Base-by-base conservation (phyloP, 192 early-diverging fungal genomes). In the Umbelopsis sp. region DNA sequence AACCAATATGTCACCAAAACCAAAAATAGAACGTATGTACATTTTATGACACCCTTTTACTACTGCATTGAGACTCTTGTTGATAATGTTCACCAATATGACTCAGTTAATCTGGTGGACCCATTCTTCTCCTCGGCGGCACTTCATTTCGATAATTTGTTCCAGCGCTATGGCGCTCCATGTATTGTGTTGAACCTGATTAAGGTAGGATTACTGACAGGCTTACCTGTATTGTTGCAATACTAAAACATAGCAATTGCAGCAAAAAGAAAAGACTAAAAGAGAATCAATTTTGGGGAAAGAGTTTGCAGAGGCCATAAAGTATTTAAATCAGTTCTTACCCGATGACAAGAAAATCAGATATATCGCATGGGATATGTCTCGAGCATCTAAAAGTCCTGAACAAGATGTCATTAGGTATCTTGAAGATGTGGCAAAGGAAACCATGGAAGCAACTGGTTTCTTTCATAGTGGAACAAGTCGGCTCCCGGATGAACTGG, bases 361-460 rank as follows among this genome's bases (percentile, higher is more conserved):
- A 66, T 97, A 99, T 76, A 87, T 95, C 71, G 93, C 93, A 4
- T 97, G 95, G 95, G 97, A 99, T 79, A 99, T 99, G 97, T 96
- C 97, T 22, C 79, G 95, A 27, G 96, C 96, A 12, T 94, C 93
- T 10, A 98, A 97, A 80, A 95, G 89, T 73, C 85, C 80, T 13
- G 89, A 93, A 66, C 90, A 96, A 52, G 95, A 97, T 76, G 97
- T 98, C 15, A 91, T 97, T 50, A 89, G 90, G 0, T 86, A 89
- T 7, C 82, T 99, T 18, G 96, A 98, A 74, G 91, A 94, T 37
- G 89, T 96, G 64, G 92, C 93, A 0, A 90, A 96, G 73, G 87
- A 95, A 52, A 91, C 94, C 8, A 78, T 98, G 68, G 83, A 85
- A 23, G 85, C 88, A 20, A 99, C 97, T 0, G 93, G 93, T 4